Evolutionary conservation across 2,329 filamentous ascomycete species (phyloP), one percentile per base, ranked within the genome.

Genomic region (Aspergillus sp.): DNA sequence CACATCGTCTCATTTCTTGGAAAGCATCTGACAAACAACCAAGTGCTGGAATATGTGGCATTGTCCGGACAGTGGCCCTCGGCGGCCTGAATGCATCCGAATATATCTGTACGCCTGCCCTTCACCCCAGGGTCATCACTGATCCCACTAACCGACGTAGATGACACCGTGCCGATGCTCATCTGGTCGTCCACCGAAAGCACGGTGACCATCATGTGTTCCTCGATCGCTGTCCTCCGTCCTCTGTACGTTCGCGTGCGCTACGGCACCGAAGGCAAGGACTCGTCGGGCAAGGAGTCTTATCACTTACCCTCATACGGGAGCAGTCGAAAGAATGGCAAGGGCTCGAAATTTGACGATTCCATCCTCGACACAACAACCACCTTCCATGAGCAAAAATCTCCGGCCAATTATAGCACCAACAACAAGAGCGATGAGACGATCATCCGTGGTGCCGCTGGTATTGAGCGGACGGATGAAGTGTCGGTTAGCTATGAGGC

Each of bases 111-210:
- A 43, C 10, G 44, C 20, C 5, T 34, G 11, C 32, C 10, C 32
- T 16, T 10, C 13, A 16, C 32, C 32, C 32, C 7, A 5, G 6
- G n/a, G 13, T 36, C 32, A 5, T 5, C 32, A 36, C 11, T 7
- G 34, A 38, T 38, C 4, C 29, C 29, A 13, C 3, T n/a, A 19
- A 25, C 43, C 25, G 11, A n/a, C 10, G 9, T 20, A 14, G 55
- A 57, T 34, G 55, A 57, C 41, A 57, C 59, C 1, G 58, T 60
- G 1, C 54, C 58, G 40, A 60, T 62, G 60, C 58, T 62, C 45
- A 58, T 62, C 40, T 62, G 60, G 60, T 62, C 60, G 14, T 57
- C 58, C n/a, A 59, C 58, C 20, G 60, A 62, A 55, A 60, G 56
- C 34, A 52, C 48, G 42, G 56, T 55, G 2, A 62, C 60, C 2